Evolutionary conservation across 2,329 filamentous ascomycete genomes (phyloP).

Genomic region (Fusarium sp.): DNA sequence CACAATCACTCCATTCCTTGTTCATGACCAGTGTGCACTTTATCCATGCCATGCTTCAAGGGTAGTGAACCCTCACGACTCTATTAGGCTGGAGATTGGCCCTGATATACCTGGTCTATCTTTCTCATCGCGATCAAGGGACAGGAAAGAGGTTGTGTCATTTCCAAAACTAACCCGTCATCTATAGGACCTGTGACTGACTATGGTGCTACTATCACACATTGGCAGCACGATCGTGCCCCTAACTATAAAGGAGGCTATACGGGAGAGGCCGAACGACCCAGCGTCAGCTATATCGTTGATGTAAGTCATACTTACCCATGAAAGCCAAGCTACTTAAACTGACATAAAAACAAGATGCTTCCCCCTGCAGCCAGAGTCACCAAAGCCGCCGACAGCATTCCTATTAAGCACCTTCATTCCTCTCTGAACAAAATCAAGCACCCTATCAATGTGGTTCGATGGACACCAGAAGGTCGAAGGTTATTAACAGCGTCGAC

Average conservation of each 20-base stretch:
- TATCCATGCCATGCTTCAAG: background rate
- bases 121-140: conserved; percentile 9
- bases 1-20: too few species aligned
- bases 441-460: conserved; percentile 94
- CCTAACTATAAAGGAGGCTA: conserved; percentile 76
- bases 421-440: conserved; percentile 99
- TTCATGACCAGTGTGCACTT: background rate
- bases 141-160: conserved; percentile 12
- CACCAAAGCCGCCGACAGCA: conserved; percentile 81
- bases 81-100: background rate
- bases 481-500: conserved; percentile 91
- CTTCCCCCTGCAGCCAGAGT: conserved; percentile 82
- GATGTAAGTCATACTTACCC: conserved; percentile 68
- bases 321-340: conserved; percentile 14
- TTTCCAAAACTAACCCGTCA: conserved; percentile 34
- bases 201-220: conserved; percentile 88
- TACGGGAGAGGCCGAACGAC: conserved; percentile 81
- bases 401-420: conserved; percentile 94
- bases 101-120: background rate
- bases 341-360: conserved; percentile 67
- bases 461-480: conserved; percentile 96
- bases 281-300: conserved; percentile 88
- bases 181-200: conserved; percentile 85
- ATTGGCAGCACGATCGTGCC: conserved; percentile 87
- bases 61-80: background rate